Conservation (phyloP, 1,284 basidiomycete species). For the Pholiota adiposa region DNA sequence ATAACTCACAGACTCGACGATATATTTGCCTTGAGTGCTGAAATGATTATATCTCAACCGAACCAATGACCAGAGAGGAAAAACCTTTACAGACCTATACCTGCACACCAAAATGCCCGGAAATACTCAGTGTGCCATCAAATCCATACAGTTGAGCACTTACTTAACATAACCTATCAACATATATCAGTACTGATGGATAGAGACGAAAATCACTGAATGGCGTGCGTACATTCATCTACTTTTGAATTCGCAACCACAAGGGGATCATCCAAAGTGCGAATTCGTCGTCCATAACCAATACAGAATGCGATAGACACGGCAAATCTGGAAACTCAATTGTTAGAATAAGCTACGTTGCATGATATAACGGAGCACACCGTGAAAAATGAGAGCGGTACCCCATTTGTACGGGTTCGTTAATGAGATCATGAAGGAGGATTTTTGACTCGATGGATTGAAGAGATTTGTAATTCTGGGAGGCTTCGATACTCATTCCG, state of each 20-base stretch:
- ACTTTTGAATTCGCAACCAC: conserved; percentile 28
- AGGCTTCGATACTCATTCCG: conserved; percentile 30
- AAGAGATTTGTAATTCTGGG: conserved; percentile 27
- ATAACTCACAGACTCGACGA: conserved; percentile 24
- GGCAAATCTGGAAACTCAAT: conserved; percentile 26
- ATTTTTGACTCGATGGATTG: conserved; percentile 31
- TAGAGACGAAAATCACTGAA: too few relatives aligned
- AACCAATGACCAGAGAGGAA: background rate
- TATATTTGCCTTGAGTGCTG: conserved; percentile 22
- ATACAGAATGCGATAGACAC: conserved; percentile 37
- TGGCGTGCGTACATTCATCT: conserved; percentile 24
- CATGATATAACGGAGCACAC: conserved; percentile 16
- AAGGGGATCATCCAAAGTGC: conserved; percentile 31
- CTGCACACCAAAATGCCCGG: background rate
- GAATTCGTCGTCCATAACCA: conserved; percentile 36
- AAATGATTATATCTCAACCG: background rate
- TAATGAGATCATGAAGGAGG: conserved; percentile 27
- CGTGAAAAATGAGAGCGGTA: conserved; percentile 24
- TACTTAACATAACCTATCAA: background rate
- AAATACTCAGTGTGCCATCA: too few relatives aligned
- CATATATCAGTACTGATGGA: too few relatives aligned
- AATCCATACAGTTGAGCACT: background rate
- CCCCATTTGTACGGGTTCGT: conserved; percentile 14
- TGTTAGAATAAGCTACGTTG: too few relatives aligned
- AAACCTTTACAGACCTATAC: conserved; percentile 6